Percentiles rank a stretch among this genome's conserved stretches.
Evolutionary conservation across 306 rosid genomes (phyloP).

Genomic region (Prosopis cineraria): DNA sequence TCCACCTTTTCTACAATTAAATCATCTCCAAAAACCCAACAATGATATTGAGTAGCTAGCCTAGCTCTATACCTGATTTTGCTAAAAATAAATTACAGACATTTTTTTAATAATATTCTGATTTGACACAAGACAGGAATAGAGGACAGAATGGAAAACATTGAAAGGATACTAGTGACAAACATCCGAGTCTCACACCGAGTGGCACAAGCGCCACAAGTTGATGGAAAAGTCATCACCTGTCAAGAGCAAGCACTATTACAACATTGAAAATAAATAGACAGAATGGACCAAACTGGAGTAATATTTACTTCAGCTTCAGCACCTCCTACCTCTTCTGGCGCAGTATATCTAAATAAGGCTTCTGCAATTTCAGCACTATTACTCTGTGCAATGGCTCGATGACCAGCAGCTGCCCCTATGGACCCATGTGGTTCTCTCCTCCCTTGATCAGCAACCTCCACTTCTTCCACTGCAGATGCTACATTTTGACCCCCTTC

Average conservation of each 20-base stretch:
- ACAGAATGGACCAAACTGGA: background rate
- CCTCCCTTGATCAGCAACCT: slow-evolving; percentile 47
- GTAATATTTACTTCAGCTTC: slow-evolving; percentile 20
- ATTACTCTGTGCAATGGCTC: slow-evolving; percentile 93
- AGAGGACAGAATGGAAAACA: slow-evolving; percentile 18
- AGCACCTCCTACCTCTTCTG: slow-evolving; percentile 75
- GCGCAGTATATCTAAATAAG: slow-evolving; percentile 84
- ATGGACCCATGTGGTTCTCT: slow-evolving; percentile 76
- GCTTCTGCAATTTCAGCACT: slow-evolving; percentile 82
- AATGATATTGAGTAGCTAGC: background rate
- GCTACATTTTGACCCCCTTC: slow-evolving; percentile 46
- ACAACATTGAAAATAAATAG: slow-evolving; percentile 1
- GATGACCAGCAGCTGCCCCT: slow-evolving; percentile 89
- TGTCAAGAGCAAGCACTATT: slow-evolving; percentile 42
- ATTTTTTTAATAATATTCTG: background rate
- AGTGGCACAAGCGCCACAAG: slow-evolving; percentile 79
- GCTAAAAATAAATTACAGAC: background rate
- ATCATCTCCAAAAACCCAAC: background rate
- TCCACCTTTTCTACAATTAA: background rate
- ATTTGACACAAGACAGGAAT: slow-evolving; percentile 6
- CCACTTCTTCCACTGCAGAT: slow-evolving; percentile 39
- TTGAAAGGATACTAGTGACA: slow-evolving; percentile 78
- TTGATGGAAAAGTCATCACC: slow-evolving; percentile 99
- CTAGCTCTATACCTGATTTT: background rate
- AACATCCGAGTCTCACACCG: slow-evolving; percentile 95